phyloP scores from a whole-genome alignment of 2,329 filamentous ascomycete species.

The Aspergillus cejpii region DNA sequence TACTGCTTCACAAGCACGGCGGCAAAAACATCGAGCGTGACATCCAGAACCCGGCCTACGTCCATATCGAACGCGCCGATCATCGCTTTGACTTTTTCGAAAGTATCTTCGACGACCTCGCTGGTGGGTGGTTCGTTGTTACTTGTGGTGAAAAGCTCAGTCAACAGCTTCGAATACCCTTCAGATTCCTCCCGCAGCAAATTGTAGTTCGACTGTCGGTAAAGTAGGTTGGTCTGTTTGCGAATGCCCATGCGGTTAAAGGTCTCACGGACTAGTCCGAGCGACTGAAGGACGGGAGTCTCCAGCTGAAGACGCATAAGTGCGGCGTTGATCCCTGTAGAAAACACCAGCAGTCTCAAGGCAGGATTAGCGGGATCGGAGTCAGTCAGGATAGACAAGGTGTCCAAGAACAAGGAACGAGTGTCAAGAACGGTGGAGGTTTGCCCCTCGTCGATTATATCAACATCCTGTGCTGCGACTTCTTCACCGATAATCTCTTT shows the following conservation, averaged over 20 bases:
- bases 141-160: conserved; percentile 87
- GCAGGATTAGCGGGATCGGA: conserved; percentile 53
- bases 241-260: conserved; percentile 79
- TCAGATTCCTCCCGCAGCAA: conserved; percentile 90
- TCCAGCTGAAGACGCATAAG: conserved; percentile 81
- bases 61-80: conserved; percentile 97
- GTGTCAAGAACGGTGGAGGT: conserved; percentile 48
- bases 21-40: conserved; percentile 90
- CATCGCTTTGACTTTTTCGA: conserved; percentile 85
- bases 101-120: conserved; percentile 74
- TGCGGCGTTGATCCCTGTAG: conserved; percentile 63
- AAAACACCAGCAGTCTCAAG: conserved; percentile 62
- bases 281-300: conserved; percentile 61
- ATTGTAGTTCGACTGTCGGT: conserved; percentile 96
- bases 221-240: conserved; percentile 86
- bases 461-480: conserved; percentile 44
- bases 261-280: conserved; percentile 76
- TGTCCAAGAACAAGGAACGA: conserved; percentile 72
- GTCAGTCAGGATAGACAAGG: conserved; percentile 70
- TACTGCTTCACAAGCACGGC: conserved; percentile 88
- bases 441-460: conserved; percentile 42
- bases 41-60: conserved; percentile 87
- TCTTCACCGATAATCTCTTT: conserved; percentile 64
- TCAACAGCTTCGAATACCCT: conserved; percentile 92
- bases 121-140: conserved; percentile 65